phyloP scores from a whole-genome alignment of 2,329 filamentous ascomycete genomes.

The Teratosphaeria gauchensis region DNA sequence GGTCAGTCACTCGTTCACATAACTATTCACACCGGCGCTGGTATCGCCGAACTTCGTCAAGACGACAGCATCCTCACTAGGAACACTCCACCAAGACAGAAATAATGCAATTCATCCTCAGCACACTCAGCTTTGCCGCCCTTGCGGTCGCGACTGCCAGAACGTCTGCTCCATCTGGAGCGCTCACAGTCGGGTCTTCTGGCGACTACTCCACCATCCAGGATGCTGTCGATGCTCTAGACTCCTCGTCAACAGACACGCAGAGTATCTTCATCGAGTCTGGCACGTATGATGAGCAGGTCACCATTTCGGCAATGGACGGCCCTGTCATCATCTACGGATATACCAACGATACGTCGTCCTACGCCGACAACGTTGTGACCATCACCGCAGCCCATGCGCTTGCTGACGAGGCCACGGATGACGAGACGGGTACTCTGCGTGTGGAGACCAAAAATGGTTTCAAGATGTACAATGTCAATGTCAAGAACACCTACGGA shows the following conservation, averaged over 20 bases:
- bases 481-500: constrained; percentile 43
- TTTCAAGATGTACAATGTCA: constrained; percentile 55
- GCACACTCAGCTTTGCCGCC: background rate
- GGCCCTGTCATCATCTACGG: constrained; percentile 49
- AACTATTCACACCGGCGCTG: background rate
- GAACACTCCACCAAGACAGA: background rate
- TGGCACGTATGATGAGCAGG: constrained; percentile 53
- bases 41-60: background rate
- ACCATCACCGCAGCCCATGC: constrained; percentile 42
- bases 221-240: constrained; percentile 49
- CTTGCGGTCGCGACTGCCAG: constrained; percentile 22
- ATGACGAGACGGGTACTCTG: constrained; percentile 47
- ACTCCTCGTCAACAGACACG: constrained; percentile 38
- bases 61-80: background rate
- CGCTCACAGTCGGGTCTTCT: constrained; percentile 37
- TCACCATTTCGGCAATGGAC: constrained; percentile 41
- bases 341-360: constrained; percentile 43
- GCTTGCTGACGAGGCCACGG: constrained; percentile 39
- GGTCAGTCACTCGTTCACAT: background rate
- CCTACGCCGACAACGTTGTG: constrained; percentile 49
- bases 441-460: constrained; percentile 36
- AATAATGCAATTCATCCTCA: background rate
- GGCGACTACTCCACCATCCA: constrained; percentile 43
- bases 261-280: constrained; percentile 55
- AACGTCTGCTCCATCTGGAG: constrained; percentile 41